Evolutionary conservation across 2,329 filamentous ascomycete genomes (phyloP).

Genomic region (Sclerotinia borealis): DNA sequence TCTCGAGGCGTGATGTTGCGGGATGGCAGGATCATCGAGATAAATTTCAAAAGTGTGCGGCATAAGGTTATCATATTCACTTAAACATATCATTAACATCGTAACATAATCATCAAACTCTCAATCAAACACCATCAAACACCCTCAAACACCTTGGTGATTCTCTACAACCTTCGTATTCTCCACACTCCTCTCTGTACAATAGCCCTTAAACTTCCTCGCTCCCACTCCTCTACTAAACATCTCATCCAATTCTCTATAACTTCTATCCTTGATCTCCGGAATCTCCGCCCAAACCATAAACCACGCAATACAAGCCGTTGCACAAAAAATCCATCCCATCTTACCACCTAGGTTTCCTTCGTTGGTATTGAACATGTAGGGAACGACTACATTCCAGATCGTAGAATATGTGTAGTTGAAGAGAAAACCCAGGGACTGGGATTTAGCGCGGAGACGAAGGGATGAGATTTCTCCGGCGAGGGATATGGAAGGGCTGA

Average conservation of each 20-base stretch:
- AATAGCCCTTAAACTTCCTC: not conserved
- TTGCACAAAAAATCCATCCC: not conserved
- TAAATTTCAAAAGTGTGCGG: too few species aligned
- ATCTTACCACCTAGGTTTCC: not conserved
- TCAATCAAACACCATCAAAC: too few species aligned
- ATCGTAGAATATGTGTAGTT: not conserved
- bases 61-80: too few species aligned
- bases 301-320: not conserved
- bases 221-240: not conserved
- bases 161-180: too few species aligned
- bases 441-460: not conserved
- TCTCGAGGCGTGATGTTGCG: too few species aligned
- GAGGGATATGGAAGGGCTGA: not conserved
- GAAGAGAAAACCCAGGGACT: not conserved
- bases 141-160: too few species aligned
- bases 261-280: not conserved
- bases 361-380: constrained; percentile 1
- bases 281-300: not conserved
- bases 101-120: too few species aligned
- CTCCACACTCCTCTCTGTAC: not conserved
- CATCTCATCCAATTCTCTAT: constrained; percentile 1
- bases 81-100: too few species aligned
- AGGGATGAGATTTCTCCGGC: not conserved
- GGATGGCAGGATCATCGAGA: too few species aligned
- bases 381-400: constrained; percentile 1